phyloP scores from a whole-genome alignment of 1,139 yeast species.

The Yamadazyma diospyri region DNA sequence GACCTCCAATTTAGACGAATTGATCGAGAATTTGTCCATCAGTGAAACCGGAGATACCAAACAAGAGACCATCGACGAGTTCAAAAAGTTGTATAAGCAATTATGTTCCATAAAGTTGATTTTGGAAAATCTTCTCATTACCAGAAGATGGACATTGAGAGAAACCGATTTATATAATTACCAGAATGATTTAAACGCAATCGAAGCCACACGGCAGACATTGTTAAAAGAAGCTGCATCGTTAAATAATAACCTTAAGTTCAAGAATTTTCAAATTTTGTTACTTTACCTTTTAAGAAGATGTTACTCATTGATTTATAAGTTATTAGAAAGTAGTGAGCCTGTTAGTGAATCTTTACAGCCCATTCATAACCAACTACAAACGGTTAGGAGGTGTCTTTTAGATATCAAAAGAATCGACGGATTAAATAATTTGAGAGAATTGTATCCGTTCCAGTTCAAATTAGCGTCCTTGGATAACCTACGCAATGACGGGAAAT shows the following conservation, averaged over 20 bases:
- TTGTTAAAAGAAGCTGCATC: slow-evolving; percentile 8
- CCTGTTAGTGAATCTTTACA: slow-evolving; percentile 92
- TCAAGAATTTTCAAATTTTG: slow-evolving; percentile 53
- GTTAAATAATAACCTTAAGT: slow-evolving; percentile 13
- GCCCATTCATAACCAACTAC: slow-evolving; percentile 87
- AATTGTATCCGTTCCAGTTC: slow-evolving; percentile 91
- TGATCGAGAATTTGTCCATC: slow-evolving; percentile 25
- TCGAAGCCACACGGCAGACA: slow-evolving; percentile 65
- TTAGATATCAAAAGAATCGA: slow-evolving; percentile 89
- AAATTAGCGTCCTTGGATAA: slow-evolving; percentile 88
- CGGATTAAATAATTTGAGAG: slow-evolving; percentile 81
- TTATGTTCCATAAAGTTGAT: slow-evolving; percentile 65
- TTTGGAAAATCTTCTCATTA: slow-evolving; percentile 76
- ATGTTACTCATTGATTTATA: slow-evolving; percentile 85
- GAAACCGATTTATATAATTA: slow-evolving; percentile 88
- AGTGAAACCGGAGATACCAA: slow-evolving; percentile 15
- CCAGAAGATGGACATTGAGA: slow-evolving; percentile 95
- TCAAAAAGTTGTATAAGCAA: slow-evolving; percentile 25
- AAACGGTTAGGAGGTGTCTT: slow-evolving; percentile 85
- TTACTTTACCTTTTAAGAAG: slow-evolving; percentile 78
- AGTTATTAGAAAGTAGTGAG: slow-evolving; percentile 84
- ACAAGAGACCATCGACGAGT: slow-evolving; percentile 15
- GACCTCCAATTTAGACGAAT: slow-evolving; percentile 25
- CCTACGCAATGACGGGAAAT: slow-evolving; percentile 84
- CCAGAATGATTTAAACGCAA: slow-evolving; percentile 66